Conservation (phyloP, 2,329 filamentous ascomycete genomes). For the Hypoxylon sp. region DNA sequence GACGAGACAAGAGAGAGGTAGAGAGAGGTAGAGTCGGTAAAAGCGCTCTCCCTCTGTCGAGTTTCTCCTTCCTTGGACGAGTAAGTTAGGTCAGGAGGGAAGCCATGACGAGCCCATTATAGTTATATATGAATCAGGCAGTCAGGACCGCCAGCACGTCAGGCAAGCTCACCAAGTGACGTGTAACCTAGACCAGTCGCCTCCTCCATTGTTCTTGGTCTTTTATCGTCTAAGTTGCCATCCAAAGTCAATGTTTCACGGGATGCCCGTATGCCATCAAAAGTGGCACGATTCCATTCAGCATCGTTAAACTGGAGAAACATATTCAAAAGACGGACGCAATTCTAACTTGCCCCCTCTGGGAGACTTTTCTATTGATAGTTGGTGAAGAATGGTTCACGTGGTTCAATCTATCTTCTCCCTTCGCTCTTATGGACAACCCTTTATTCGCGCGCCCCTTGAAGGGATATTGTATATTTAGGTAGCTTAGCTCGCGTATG, state of each 20-base stretch:
- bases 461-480: background rate
- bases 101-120: slow-evolving; percentile 11
- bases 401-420: slow-evolving; percentile 3
- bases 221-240: slow-evolving; percentile 3
- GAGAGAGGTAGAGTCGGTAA: background rate
- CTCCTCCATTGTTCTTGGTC: slow-evolving; percentile 7
- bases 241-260: slow-evolving; percentile 16
- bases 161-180: slow-evolving; percentile 19
- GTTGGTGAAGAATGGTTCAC: background rate
- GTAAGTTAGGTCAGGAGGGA: background rate
- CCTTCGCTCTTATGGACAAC: background rate
- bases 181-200: slow-evolving; percentile 8
- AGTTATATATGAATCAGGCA: slow-evolving; percentile 8
- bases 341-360: background rate
- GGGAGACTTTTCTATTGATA: background rate
- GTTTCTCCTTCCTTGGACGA: slow-evolving; percentile 16
- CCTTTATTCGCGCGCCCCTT: background rate
- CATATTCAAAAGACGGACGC: background rate
- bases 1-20: background rate
- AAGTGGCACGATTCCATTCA: slow-evolving; percentile 13
- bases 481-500: slow-evolving; percentile 7
- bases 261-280: slow-evolving; percentile 11
- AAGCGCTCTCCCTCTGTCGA: slow-evolving; percentile 1
- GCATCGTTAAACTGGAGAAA: background rate
- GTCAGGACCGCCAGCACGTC: slow-evolving; percentile 15